Evolutionary conservation across 129 eudicot species (phyloP).

Genomic region (Centaurea solstitialis): DNA sequence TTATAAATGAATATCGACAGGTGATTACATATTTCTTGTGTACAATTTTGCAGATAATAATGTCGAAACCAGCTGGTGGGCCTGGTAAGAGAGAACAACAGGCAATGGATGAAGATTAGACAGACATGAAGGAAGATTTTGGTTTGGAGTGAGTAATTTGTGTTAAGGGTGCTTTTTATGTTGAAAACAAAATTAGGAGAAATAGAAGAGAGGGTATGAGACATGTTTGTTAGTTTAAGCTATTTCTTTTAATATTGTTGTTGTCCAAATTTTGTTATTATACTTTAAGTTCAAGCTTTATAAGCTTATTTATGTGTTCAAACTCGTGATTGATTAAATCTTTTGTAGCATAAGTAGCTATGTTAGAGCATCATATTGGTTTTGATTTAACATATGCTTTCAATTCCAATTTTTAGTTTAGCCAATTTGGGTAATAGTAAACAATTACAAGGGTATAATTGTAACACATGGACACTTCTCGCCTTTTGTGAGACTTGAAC

Average conservation of each 20-base stretch:
- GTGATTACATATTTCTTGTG: neutral
- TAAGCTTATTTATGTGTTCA: neutral
- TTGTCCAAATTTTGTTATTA: neutral
- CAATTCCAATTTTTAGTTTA: neutral
- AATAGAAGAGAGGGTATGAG: neutral
- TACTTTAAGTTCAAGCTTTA: neutral
- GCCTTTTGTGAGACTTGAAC: too few species aligned
- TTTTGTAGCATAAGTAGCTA: neutral
- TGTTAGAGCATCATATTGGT: neutral
- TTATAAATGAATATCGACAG: neutral
- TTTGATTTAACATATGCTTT: neutral
- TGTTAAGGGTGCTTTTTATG: neutral
- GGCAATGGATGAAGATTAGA: slow-evolving; percentile 77
- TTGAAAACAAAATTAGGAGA: neutral
- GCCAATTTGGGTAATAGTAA: neutral
- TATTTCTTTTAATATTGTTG: neutral
- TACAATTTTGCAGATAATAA: slow-evolving; percentile 55
- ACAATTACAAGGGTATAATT: neutral
- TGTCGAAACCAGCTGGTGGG: slow-evolving; percentile 93
- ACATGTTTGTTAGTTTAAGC: neutral
- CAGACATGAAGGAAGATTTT: neutral
- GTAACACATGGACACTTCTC: too few species aligned
- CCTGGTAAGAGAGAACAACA: slow-evolving; percentile 54
- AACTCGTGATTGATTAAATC: neutral
- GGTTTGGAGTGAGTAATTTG: neutral